A percentile compares a stretch with the other conserved stretches of the same genome.
These are phyloP conservation scores for Pseudoneurospora amorphoporcata DNA, from an alignment of 495 filamentous ascomycete genomes.

Conservation along the genomic window DNA sequence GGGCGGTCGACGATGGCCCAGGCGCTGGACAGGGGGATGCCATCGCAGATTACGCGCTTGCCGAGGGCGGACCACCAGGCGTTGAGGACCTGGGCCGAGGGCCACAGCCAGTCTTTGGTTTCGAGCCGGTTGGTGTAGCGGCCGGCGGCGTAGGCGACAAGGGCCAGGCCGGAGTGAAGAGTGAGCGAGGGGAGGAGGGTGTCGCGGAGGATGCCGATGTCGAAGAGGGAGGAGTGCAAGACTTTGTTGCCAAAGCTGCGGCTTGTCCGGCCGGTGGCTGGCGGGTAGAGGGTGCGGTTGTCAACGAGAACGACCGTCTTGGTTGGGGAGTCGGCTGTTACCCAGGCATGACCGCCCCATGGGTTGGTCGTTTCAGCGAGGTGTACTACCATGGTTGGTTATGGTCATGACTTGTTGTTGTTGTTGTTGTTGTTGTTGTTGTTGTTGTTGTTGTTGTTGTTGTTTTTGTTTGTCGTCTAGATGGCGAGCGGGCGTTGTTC, in stretches of 20 bases:
- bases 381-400: conserved; percentile 2
- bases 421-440: neutral
- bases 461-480: neutral
- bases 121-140: conserved; percentile 40
- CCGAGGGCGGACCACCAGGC: conserved; percentile 51
- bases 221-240: conserved; percentile 27
- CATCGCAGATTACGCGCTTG: conserved; percentile 25
- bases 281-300: neutral
- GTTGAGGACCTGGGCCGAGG: conserved; percentile 41
- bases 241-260: neutral
- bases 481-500: neutral
- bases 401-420: neutral
- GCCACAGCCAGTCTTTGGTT: conserved; percentile 50
- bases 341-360: conserved; percentile 1
- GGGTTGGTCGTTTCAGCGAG: conserved; percentile 7
- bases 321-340: neutral
- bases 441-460: neutral
- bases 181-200: conserved; percentile 41
- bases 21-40: conserved; percentile 29
- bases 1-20: conserved; percentile 36
- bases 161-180: conserved; percentile 33
- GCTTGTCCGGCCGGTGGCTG: neutral
- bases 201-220: conserved; percentile 39
- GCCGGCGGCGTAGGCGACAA: conserved; percentile 38
- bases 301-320: neutral